Evolutionary conservation across 495 filamentous ascomycete species (phyloP).

Genomic region (Arthonia radiata): DNA sequence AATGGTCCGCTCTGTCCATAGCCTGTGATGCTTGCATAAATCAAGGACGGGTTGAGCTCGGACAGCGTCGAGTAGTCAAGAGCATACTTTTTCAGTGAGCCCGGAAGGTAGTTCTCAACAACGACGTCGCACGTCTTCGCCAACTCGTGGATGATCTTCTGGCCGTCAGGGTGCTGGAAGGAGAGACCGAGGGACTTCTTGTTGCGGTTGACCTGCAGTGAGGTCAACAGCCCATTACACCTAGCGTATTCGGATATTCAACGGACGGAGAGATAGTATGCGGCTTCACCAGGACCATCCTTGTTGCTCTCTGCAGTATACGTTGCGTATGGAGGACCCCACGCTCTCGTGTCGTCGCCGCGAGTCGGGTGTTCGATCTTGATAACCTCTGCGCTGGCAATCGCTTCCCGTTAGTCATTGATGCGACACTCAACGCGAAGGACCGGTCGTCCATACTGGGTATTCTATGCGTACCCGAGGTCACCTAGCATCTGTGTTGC

Average conservation of each 20-base stretch:
- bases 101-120: constrained; percentile 91
- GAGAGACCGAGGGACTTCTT: constrained; percentile 86
- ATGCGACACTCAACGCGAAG: constrained; percentile 6
- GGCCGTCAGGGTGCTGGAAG: constrained; percentile 60
- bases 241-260: too few species aligned
- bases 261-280: constrained; percentile 72
- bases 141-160: constrained; percentile 64
- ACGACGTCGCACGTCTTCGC: constrained; percentile 71
- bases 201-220: constrained; percentile 63
- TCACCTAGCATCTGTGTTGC: constrained; percentile 95
- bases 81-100: constrained; percentile 67
- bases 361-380: constrained; percentile 84
- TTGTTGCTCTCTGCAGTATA: constrained; percentile 32
- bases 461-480: constrained; percentile 43
- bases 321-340: constrained; percentile 84
- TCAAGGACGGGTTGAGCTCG: constrained; percentile 55
- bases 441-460: constrained; percentile 12
- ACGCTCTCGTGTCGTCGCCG: constrained; percentile 86
- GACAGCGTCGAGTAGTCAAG: constrained; percentile 64
- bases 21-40: constrained; percentile 46
- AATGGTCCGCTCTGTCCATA: constrained; percentile 90
- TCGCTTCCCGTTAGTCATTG: constrained; percentile 1
- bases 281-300: constrained; percentile 68
- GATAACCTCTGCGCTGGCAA: constrained; percentile 66
- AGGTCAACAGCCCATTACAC: constrained; percentile 2